Conservation (phyloP, 2,329 filamentous ascomycete species). For the Elsinoe perseae region DNA sequence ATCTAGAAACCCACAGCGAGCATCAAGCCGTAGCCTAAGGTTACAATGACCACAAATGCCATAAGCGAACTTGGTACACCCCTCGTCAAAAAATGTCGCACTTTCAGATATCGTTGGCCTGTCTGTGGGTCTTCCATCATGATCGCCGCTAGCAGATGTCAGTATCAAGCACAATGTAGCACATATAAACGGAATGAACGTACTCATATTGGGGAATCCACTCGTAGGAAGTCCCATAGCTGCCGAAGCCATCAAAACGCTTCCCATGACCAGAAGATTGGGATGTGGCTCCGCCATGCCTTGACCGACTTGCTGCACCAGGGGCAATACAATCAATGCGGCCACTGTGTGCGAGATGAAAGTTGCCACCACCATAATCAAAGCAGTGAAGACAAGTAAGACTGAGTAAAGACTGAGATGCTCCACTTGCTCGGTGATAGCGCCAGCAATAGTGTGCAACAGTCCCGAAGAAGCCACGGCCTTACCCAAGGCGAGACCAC, state of each 20-base stretch:
- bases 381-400: constrained; percentile 69
- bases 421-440: constrained; percentile 66
- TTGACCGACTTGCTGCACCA: constrained; percentile 78
- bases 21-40: constrained; percentile 88
- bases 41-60: constrained; percentile 73
- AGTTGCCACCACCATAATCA: constrained; percentile 89
- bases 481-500: constrained; percentile 85
- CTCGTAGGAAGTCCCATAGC: constrained; percentile 94
- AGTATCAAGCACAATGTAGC: not conserved
- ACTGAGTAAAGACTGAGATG: constrained; percentile 78
- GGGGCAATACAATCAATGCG: constrained; percentile 83
- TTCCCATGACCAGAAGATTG: constrained; percentile 89
- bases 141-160: constrained; percentile 64
- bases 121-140: constrained; percentile 97
- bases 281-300: constrained; percentile 85
- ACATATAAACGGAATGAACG: constrained; percentile 43
- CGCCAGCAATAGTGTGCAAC: constrained; percentile 73
- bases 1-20: constrained; percentile 57
- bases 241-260: constrained; percentile 93
- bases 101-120: constrained; percentile 81
- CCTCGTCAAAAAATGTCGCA: constrained; percentile 91
- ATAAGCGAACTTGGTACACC: constrained; percentile 82
- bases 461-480: constrained; percentile 89
- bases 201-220: constrained; percentile 99
- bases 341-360: constrained; percentile 98